These are phyloP conservation scores for Claviceps capensis DNA, from an alignment of 2,329 filamentous ascomycete genomes.

Conservation along the genomic window DNA sequence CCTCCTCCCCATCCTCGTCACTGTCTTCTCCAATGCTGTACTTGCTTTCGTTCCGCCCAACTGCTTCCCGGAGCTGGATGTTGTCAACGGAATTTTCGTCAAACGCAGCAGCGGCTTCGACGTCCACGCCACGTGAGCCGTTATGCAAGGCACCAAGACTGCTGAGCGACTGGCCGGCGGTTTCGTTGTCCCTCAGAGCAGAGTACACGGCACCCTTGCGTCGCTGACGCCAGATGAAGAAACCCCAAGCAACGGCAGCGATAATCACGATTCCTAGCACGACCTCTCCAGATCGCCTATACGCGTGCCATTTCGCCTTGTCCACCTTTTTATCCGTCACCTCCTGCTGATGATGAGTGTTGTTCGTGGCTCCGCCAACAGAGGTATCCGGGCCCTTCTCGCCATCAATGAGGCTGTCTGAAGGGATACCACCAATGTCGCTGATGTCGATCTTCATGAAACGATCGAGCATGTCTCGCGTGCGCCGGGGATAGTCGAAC, in stretches of 20 bases:
- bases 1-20: conserved; percentile 29
- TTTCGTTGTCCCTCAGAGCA: conserved; percentile 29
- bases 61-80: conserved; percentile 37
- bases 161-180: conserved; percentile 17
- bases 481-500: conserved; percentile 76
- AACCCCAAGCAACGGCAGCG: conserved; percentile 61
- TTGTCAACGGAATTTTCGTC: conserved; percentile 54
- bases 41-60: conserved; percentile 24
- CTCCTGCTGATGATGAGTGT: conserved; percentile 39
- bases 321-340: conserved; percentile 54
- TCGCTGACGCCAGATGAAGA: conserved; percentile 51
- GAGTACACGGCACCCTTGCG: conserved; percentile 41
- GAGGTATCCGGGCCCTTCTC: conserved; percentile 68
- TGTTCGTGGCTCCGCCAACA: conserved; percentile 54
- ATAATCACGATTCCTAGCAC: conserved; percentile 71
- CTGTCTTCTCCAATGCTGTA: conserved; percentile 46
- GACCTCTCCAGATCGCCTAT: conserved; percentile 75
- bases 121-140: conserved; percentile 33
- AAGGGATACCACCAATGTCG: conserved; percentile 67
- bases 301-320: conserved; percentile 77
- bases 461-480: conserved; percentile 91
- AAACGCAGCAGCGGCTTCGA: conserved; percentile 47
- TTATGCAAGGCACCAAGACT: conserved; percentile 35
- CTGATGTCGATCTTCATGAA: conserved; percentile 90
- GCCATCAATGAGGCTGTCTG: conserved; percentile 71